These are phyloP conservation scores for Penicillium sp. DNA, from an alignment of 2,329 filamentous ascomycete species.

Conservation along the genomic window DNA sequence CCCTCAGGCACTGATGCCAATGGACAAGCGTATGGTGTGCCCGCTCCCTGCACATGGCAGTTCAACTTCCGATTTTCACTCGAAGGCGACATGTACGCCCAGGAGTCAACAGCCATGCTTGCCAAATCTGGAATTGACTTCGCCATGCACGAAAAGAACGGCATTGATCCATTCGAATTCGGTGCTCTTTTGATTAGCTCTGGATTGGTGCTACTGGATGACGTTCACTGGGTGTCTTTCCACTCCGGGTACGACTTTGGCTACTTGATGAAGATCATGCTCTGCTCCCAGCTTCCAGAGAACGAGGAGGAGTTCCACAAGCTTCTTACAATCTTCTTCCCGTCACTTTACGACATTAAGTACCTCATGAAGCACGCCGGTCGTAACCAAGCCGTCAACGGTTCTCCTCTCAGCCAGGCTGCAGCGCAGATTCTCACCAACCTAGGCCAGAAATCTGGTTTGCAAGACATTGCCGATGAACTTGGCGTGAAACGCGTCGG, in stretches of 20 bases:
- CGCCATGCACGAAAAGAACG: conserved; percentile 73
- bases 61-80: conserved; percentile 98
- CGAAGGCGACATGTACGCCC: conserved; percentile 95
- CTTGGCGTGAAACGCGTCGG: conserved; percentile 87
- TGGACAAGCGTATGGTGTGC: conserved; percentile 49
- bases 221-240: conserved; percentile 95
- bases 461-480: conserved; percentile 91
- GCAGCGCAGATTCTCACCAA: conserved; percentile 74
- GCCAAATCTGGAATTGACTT: conserved; percentile 94
- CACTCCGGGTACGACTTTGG: conserved; percentile 98
- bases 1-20: conserved; percentile 58
- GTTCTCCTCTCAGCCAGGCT: conserved; percentile 60
- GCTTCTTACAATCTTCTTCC: conserved; percentile 89
- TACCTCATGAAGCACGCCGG: conserved; percentile 91
- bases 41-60: conserved; percentile 88
- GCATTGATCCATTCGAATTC: conserved; percentile 87
- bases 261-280: conserved; percentile 91
- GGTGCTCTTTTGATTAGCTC: conserved; percentile 87
- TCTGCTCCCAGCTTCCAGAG: conserved; percentile 76
- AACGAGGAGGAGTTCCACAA: conserved; percentile 87
- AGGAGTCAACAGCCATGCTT: conserved; percentile 88
- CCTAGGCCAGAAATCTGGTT: conserved; percentile 83
- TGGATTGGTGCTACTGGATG: conserved; percentile 79
- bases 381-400: conserved; percentile 63
- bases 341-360: conserved; percentile 91